phyloP scores from a whole-genome alignment of 345 rosid genomes.

The Populus ilicifolia region DNA sequence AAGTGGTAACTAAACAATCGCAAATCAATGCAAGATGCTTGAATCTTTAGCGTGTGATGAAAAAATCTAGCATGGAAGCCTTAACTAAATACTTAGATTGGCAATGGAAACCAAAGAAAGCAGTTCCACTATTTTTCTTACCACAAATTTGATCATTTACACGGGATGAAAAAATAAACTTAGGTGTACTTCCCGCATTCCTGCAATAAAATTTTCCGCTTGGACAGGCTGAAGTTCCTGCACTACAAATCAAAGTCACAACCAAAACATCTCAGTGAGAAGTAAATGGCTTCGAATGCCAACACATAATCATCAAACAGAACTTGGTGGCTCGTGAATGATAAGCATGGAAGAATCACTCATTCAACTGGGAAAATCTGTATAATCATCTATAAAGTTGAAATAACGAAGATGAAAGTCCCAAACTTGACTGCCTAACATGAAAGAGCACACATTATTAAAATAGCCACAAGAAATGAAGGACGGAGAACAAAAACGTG shows the following conservation, averaged over 20 bases:
- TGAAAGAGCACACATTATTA: too few relatives aligned
- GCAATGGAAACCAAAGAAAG: background rate
- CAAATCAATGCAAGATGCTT: background rate
- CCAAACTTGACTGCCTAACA: background rate
- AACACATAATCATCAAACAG: background rate
- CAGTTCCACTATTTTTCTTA: constrained; percentile 17
- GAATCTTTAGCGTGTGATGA: background rate
- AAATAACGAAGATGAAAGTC: background rate
- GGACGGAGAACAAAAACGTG: too few relatives aligned
- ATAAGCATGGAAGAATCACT: background rate
- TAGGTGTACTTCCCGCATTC: constrained; percentile 56
- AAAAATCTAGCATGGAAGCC: background rate
- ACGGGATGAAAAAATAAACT: constrained; percentile 48
- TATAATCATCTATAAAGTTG: background rate
- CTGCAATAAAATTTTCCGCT: constrained; percentile 59
- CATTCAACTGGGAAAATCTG: background rate
- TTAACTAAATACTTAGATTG: background rate
- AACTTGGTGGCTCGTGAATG: background rate
- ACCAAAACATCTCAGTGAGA: constrained; percentile 3
- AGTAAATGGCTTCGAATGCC: background rate
- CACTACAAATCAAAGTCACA: constrained; percentile 15
- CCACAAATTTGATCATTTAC: constrained; percentile 64
- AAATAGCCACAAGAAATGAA: too few relatives aligned
- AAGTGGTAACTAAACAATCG: constrained; percentile 1
- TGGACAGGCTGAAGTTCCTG: constrained; percentile 82